These are phyloP conservation scores for Ophiostoma sp. DNA, from an alignment of 2,329 filamentous ascomycete genomes.

Conservation along the genomic window DNA sequence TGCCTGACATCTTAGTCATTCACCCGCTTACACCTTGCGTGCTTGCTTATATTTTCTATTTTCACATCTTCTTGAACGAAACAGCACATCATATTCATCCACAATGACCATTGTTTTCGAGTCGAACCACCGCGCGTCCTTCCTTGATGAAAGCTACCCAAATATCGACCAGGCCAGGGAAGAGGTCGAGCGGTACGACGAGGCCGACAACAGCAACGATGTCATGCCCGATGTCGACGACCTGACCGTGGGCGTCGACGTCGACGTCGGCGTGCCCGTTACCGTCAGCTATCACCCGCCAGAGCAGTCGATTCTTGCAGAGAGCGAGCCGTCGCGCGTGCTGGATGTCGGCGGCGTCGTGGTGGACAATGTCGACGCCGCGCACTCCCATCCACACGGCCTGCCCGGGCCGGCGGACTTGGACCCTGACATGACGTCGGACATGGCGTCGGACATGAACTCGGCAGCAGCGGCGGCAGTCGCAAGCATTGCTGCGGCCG, in stretches of 20 bases:
- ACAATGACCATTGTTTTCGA: conserved; percentile 30
- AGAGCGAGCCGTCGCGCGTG: conserved; percentile 24
- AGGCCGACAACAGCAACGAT: conserved; percentile 22
- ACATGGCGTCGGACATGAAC: conserved; percentile 17
- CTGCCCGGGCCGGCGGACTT: conserved; percentile 6
- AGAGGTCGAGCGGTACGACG: conserved; percentile 24
- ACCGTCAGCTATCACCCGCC: conserved; percentile 25
- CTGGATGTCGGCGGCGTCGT: conserved; percentile 13
- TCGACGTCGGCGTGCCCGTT: conserved; percentile 23
- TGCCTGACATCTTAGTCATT: neutral
- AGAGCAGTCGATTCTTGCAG: conserved; percentile 26
- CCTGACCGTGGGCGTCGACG: conserved; percentile 9
- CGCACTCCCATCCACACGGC: neutral
- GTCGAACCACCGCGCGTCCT: conserved; percentile 22
- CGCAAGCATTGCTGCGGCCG: conserved; percentile 18
- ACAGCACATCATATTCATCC: neutral
- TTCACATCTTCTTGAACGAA: neutral
- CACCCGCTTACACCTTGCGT: too few species aligned
- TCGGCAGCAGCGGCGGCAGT: conserved; percentile 24
- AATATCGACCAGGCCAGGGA: conserved; percentile 29
- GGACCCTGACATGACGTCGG: neutral
- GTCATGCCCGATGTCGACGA: conserved; percentile 23
- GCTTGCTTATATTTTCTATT: neutral
- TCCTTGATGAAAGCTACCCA: conserved; percentile 29
- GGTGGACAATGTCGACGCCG: neutral